phyloP scores from a whole-genome alignment of 345 rosid genomes.

The Turritis glabra region DNA sequence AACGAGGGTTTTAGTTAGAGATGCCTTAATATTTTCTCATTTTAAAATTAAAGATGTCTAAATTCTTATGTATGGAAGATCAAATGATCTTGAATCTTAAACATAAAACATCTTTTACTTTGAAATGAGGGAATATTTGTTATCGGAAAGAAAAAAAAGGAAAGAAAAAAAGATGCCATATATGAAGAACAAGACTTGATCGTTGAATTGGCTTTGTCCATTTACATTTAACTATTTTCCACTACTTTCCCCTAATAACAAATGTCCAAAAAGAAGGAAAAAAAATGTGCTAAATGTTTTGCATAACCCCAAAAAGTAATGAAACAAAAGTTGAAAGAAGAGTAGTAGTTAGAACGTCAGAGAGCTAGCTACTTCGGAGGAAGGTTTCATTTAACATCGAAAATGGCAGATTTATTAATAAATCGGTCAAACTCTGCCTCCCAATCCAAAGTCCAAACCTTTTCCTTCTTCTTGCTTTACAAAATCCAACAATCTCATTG shows the following conservation, averaged over 20 bases:
- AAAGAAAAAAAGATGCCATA: too few species aligned
- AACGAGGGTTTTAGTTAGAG: too few species aligned
- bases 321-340: neutral
- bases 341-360: constrained; percentile 36
- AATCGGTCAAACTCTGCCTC: constrained; percentile 35
- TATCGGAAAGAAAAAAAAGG: too few species aligned
- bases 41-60: too few species aligned
- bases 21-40: too few species aligned
- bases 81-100: too few species aligned
- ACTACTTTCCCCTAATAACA: neutral
- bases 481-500: neutral
- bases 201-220: neutral
- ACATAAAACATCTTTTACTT: too few species aligned
- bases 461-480: constrained; percentile 7
- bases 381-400: constrained; percentile 26
- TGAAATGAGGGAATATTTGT: too few species aligned
- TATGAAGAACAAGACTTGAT: neutral
- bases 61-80: too few species aligned
- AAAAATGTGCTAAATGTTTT: constrained; percentile 11
- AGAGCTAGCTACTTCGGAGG: constrained; percentile 10
- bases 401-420: constrained; percentile 21
- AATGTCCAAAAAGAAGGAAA: neutral
- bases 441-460: constrained; percentile 6
- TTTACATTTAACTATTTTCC: neutral
- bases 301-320: neutral